phyloP scores from a whole-genome alignment of 2,329 filamentous ascomycete genomes.

The Calonectria pseudoturangicola region DNA sequence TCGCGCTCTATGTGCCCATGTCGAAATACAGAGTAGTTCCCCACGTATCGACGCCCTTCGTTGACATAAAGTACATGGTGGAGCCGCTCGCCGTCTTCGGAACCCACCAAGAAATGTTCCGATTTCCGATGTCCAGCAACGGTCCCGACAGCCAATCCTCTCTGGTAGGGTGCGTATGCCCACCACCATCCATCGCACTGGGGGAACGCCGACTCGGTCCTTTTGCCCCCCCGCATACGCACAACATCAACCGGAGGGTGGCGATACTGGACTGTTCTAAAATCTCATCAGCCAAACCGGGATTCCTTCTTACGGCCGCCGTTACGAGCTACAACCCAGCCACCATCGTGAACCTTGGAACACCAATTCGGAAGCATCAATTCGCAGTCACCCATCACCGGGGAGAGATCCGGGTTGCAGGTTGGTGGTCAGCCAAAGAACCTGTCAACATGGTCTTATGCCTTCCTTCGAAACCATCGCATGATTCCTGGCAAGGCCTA shows the following conservation, averaged over 20 bases:
- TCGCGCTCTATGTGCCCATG: conserved; percentile 31
- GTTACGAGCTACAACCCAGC: not conserved
- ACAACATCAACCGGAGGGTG: no score
- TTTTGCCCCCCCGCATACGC: not conserved
- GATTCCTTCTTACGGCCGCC: not conserved
- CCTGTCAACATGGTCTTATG: not conserved
- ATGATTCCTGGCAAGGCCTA: not conserved
- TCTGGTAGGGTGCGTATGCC: not conserved
- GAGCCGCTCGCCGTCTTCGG: not conserved
- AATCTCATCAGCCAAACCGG: not conserved
- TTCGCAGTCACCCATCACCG: not conserved
- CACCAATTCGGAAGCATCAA: not conserved
- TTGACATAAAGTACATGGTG: conserved; percentile 18
- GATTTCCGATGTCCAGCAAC: not conserved
- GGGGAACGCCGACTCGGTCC: not conserved
- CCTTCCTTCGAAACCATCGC: not conserved
- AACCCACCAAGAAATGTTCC: not conserved
- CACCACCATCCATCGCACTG: not conserved
- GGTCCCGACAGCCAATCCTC: not conserved
- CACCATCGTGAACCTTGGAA: not conserved
- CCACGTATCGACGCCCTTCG: conserved; percentile 21
- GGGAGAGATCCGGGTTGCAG: not conserved
- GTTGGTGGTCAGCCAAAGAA: conserved; percentile 4
- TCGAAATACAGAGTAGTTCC: conserved; percentile 21
- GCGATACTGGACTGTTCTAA: not conserved